Base-by-base conservation (phyloP, 306 rosid species). In the Vachellia pachyceras region DNA sequence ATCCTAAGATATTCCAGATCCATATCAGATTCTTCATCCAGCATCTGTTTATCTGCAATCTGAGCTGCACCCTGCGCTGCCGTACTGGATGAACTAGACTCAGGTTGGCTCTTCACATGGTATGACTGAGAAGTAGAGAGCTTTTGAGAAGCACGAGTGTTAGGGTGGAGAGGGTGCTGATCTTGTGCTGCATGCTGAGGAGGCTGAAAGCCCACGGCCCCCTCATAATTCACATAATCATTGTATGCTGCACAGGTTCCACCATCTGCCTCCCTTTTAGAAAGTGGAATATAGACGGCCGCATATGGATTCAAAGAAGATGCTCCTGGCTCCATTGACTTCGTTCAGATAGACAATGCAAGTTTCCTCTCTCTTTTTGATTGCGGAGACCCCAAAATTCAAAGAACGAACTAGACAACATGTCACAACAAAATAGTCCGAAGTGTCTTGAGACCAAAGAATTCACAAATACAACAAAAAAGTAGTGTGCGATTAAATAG, bases 231-330 rank as follows among this genome's bases (percentile, higher is more conserved):
- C 78, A 11, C 54, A 18, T 83, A 44, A 72, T 69, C 80, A 77
- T 68, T 85, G 42, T 66, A 76, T 58, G 88, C 13, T 70, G 29
- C 74, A 71, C 22, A 71, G 67, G 70, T 69, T 89, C 78, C 79
- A 79, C 73, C 85, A 40, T 72, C 79, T 8, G 66, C 23, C 82
- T 71, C 88, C 84, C 97, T 94, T 80, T 57, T 85, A 3, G 93
- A 79, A 52, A 90, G 84, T 13, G 98, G 98, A 90, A 92, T 74
- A 82, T 91, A 92, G 3, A 93, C 75, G 10, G 91, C 89, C 40
- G 98, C 98, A 75, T 86, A 86, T 58, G 97, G 97, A 84, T 94
- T 94, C 94, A 94, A 84, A 72, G 90, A 83, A 69, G 93, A 91
- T 40, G 52, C 57, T 78, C 77, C 87, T 11, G 84, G 92, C 92